Conservation (phyloP, 129 eudicot species). For the Flaveria linearis region DNA sequence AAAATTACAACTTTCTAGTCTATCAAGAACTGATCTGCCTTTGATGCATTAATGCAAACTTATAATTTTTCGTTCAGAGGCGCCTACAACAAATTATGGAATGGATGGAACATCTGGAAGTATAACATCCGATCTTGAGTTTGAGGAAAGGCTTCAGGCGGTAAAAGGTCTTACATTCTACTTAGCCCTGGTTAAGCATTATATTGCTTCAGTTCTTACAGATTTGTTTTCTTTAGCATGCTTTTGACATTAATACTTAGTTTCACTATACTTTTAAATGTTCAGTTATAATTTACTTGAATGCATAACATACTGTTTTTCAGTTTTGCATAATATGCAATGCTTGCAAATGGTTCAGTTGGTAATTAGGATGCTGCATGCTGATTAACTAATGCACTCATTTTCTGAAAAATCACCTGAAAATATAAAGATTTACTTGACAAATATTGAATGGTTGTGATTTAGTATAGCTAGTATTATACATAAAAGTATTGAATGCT, state of each 20-base stretch:
- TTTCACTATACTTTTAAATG: too few relatives aligned
- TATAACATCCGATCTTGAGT: conserved; percentile 55
- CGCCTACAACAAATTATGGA: conserved; percentile 59
- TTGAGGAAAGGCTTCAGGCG: conserved; percentile 83
- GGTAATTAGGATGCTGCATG: neutral
- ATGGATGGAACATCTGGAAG: conserved; percentile 41
- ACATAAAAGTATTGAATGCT: conserved; percentile 6
- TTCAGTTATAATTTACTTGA: neutral
- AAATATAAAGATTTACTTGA: conserved; percentile 4
- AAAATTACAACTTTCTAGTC: too few relatives aligned
- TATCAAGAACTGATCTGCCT: neutral
- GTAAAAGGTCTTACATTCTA: conserved; percentile 54
- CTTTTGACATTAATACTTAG: conserved; percentile 15
- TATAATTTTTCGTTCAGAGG: conserved; percentile 44
- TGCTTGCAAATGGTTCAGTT: neutral
- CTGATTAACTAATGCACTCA: neutral
- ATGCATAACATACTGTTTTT: neutral
- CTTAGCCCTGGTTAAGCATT: neutral
- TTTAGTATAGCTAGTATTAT: conserved; percentile 7
- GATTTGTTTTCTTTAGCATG: neutral
- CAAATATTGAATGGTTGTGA: conserved; percentile 6
- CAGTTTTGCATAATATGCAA: neutral
- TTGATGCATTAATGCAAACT: conserved; percentile 13
- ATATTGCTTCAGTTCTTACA: neutral
- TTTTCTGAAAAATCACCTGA: conserved; percentile 3